Base-by-base conservation (phyloP, 768 basidiomycete species). In the Serpula lacrymans region DNA sequence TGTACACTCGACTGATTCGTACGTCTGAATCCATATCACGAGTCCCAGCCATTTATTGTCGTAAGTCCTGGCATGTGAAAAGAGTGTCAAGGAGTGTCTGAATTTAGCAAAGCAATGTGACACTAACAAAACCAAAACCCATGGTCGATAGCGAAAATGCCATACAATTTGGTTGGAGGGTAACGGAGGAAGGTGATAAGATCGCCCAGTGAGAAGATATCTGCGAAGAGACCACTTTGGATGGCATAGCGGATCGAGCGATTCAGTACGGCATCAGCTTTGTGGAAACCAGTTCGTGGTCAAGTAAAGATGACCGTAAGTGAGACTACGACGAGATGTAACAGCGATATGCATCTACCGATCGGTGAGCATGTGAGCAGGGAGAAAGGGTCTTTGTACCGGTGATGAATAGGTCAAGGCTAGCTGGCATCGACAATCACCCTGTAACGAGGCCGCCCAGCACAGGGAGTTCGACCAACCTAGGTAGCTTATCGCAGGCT, bases 171-270 rank as follows among this genome's bases (percentile, higher is more conserved):
- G 4, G 65, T 63, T 11, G 53, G 46, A 1, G 52, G 51, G 17
- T 46, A 48, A 5, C 39, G 47, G 10, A 53, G 12, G 46, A 62
- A 62, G 2, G 60, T 50, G 34, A 73, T 67, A 22, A 77, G 53
- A 52, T 75, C 74, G 1, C 62, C 69, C 23, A 75, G 46, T 5
- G 75, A 72, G 33, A 77, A 74, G 2, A 72, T 52, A 0, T 70
- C 67, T 8, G 67, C 71, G 42, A 75, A 75, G 3, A 72, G 42
- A 29, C 75, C 75, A 7, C 74, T 75, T 45, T 75, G 72, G 24
- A 77, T 51, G 9, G 74, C 72, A 18, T 74, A 72, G 34, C 72
- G 70, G 41, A 77, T 75, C 9, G 75, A 59, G 14, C 71, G 69
- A 44, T 72, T 71, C 49, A 75, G 70, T 39, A 75, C 67, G 1